Conservation (phyloP, 2,329 filamentous ascomycete genomes). For the Talaromyces piceae region DNA sequence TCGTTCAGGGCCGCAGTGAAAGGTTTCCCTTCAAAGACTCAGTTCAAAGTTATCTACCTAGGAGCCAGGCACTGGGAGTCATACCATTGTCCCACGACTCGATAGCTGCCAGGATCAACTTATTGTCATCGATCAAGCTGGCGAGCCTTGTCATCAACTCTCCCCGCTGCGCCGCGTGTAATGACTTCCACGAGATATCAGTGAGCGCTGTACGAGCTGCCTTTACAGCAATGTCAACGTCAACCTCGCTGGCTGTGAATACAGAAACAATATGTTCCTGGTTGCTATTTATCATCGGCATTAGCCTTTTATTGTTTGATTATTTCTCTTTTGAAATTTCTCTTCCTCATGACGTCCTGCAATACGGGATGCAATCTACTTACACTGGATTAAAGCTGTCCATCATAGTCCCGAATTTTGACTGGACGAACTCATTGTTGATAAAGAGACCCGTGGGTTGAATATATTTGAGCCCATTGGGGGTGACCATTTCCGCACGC, state of each 20-base stretch:
- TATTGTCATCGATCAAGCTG: slow-evolving; percentile 19
- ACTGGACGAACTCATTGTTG: slow-evolving; percentile 70
- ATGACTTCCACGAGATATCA: slow-evolving; percentile 55
- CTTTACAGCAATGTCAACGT: slow-evolving; percentile 60
- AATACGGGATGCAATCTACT: slow-evolving; percentile 11
- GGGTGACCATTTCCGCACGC: slow-evolving; percentile 56
- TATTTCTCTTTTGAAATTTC: neutral
- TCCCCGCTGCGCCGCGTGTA: slow-evolving; percentile 35
- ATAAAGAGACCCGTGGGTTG: slow-evolving; percentile 76
- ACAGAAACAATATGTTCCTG: slow-evolving; percentile 50
- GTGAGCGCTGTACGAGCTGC: slow-evolving; percentile 62
- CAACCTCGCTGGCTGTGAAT: slow-evolving; percentile 55
- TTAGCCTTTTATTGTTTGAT: neutral
- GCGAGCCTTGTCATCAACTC: slow-evolving; percentile 19
- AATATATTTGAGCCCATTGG: slow-evolving; percentile 64
- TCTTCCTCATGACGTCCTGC: neutral
- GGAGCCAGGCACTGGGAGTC: neutral
- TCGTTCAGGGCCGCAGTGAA: slow-evolving; percentile 56
- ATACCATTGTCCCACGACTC: slow-evolving; percentile 19
- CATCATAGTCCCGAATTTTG: slow-evolving; percentile 58
- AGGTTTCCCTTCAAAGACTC: slow-evolving; percentile 46
- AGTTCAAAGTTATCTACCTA: neutral
- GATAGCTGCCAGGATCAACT: slow-evolving; percentile 18
- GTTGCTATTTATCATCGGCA: slow-evolving; percentile 49
- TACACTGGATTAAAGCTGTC: slow-evolving; percentile 60